Evolutionary conservation across 169 alveolate genomes (phyloP), one percentile per base, ranked within the genome.

Genomic region (Plasmodium cynomolgi): DNA sequence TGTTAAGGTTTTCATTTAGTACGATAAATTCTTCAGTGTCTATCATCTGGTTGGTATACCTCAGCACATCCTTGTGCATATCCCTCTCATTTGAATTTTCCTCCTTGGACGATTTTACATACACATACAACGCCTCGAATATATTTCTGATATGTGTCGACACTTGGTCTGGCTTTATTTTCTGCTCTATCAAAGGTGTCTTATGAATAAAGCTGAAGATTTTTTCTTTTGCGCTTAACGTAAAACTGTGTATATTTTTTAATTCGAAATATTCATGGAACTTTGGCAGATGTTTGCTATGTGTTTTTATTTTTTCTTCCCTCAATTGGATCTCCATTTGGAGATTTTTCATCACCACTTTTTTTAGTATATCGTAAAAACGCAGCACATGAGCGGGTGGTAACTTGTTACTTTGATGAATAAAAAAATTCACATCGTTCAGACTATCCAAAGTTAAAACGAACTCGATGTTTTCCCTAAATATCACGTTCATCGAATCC

Each of bases 241-340:
- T 75, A 58, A 90, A 79, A 20, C 88, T 90, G 17, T 54, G 37
- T 17, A 90, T 1, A 23, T 90, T 90, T 62, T 90, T 90, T 37
- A 90, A 81, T 41, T 80, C 91, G 82, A 90, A 90, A 90, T 90
- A 90, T 90, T 90, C 91, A 62, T 90, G 94, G n/a, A 68, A 15
- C 33, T 71, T 62, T 56, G 94, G 94, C 29, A 90, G 37, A 90
- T 90, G 94, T 39, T 90, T 72, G 73, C 47, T 68, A 62, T 90
- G 31, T 29, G 74, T 81, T 90, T 90, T 90, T 9, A 90, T 90
- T 62, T 90, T 90, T 31, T 80, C 74, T 17, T 17, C 50, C 50
- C 33, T 62, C 3, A 50, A 29, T 90, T 56, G 47, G n/a, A 90
- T 20, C 1, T 90, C 77, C 73, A 26, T 68, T 15, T 26, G 17